phyloP scores from a whole-genome alignment of 2,329 filamentous ascomycete genomes.

The Fusarium brachygibbosum region DNA sequence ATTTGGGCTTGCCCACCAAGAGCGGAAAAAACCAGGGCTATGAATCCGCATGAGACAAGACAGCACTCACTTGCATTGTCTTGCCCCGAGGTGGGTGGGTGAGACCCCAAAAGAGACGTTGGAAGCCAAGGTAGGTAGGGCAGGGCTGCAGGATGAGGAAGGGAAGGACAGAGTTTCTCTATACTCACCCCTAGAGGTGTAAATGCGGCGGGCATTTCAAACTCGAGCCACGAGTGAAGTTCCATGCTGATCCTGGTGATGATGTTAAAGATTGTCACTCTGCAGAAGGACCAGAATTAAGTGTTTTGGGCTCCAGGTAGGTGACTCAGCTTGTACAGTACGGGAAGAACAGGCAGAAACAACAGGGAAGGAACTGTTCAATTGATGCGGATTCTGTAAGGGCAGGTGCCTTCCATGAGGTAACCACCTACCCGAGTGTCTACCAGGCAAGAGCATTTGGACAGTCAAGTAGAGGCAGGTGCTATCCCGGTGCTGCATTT shows the following conservation, averaged over 20 bases:
- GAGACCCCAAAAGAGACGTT: slow-evolving; percentile 33
- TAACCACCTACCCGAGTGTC: background rate
- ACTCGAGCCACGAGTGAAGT: slow-evolving; percentile 7
- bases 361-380: slow-evolving; percentile 1
- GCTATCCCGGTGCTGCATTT: slow-evolving; percentile 2
- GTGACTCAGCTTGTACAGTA: background rate
- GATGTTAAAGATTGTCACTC: background rate
- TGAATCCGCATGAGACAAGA: slow-evolving; percentile 24
- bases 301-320: background rate
- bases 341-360: background rate
- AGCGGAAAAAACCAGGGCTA: slow-evolving; percentile 20
- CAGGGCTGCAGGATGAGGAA: slow-evolving; percentile 29
- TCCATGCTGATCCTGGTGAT: slow-evolving; percentile 14
- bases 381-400: slow-evolving; percentile 10
- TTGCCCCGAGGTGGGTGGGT: slow-evolving; percentile 29
- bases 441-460: slow-evolving; percentile 13
- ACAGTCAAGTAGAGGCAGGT: slow-evolving; percentile 3
- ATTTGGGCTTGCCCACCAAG: slow-evolving; percentile 16
- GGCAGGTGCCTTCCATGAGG: slow-evolving; percentile 6
- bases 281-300: slow-evolving; percentile 3
- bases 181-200: slow-evolving; percentile 19
- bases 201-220: background rate
- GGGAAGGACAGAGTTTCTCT: slow-evolving; percentile 7
- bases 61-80: slow-evolving; percentile 44
- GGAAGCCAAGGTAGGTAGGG: slow-evolving; percentile 29